Conservation (phyloP, 2,329 filamentous ascomycete species). For the Pseudogymnoascus sp. region DNA sequence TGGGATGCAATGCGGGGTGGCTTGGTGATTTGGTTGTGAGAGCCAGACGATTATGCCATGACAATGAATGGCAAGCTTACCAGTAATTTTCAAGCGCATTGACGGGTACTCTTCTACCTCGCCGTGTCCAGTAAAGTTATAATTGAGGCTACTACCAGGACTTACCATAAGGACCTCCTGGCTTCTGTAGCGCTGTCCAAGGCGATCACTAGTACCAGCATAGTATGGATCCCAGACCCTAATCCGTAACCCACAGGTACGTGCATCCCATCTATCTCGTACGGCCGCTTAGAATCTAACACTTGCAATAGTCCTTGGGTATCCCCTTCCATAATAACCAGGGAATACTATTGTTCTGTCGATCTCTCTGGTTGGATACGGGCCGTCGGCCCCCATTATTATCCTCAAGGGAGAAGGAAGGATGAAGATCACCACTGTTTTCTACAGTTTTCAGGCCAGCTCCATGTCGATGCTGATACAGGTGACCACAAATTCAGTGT, state of each 20-base stretch:
- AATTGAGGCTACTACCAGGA: neutral
- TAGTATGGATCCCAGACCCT: neutral
- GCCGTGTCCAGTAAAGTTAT: neutral
- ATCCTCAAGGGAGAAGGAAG: slow-evolving; percentile 1
- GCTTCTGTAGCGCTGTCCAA: neutral
- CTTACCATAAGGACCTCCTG: neutral
- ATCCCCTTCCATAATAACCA: neutral
- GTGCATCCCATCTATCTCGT: neutral
- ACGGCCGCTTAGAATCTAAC: neutral
- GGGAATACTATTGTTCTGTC: neutral
- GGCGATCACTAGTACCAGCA: neutral
- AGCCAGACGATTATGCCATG: neutral
- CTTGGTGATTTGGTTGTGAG: neutral
- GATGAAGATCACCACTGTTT: neutral
- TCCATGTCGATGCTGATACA: neutral
- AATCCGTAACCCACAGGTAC: slow-evolving; percentile 5
- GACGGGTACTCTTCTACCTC: neutral
- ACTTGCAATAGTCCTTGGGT: neutral
- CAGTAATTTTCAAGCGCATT: neutral
- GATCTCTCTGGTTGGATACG: neutral
- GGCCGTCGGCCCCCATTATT: neutral
- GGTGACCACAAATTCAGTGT: neutral
- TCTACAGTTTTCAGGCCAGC: neutral
- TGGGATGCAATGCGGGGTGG: neutral
- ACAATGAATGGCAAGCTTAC: neutral